Percentiles rank a stretch among this genome's conserved stretches.
These are phyloP conservation scores for Rhododendron griersonianum DNA, from an alignment of 148 eudicot species.

Conservation along the genomic window DNA sequence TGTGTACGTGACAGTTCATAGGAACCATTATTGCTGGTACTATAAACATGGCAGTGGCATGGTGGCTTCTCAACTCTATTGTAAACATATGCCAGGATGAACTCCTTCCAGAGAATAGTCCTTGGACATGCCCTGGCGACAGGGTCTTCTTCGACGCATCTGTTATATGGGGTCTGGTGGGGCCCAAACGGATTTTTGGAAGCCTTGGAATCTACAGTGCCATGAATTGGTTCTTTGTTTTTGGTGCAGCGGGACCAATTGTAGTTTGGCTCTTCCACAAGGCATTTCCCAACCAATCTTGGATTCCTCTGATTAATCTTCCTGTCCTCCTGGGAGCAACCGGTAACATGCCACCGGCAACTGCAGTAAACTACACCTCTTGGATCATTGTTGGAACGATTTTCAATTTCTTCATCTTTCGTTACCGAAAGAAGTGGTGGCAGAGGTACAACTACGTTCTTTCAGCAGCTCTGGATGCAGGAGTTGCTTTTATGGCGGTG, in stretches of 20 bases:
- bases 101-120: conserved; percentile 81
- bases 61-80: conserved; percentile 76
- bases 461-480: conserved; percentile 93
- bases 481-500: conserved; percentile 98
- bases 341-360: conserved; percentile 81
- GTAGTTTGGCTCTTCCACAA: conserved; percentile 84
- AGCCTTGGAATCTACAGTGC: conserved; percentile 66
- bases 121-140: conserved; percentile 93
- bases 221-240: conserved; percentile 95
- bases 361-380: conserved; percentile 78
- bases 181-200: conserved; percentile 87
- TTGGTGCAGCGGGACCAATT: conserved; percentile 83
- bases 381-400: conserved; percentile 86
- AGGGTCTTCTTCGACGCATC: conserved; percentile 96
- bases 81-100: conserved; percentile 71
- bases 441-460: conserved; percentile 91
- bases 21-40: conserved; percentile 97
- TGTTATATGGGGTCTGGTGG: conserved; percentile 94
- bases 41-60: conserved; percentile 72
- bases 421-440: conserved; percentile 91
- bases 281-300: conserved; percentile 74
- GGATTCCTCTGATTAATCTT: conserved; percentile 87
- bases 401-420: conserved; percentile 78
- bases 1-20: conserved; percentile 45
- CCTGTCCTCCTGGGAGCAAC: conserved; percentile 97